These are phyloP conservation scores for Lantana camara DNA, from an alignment of 257 asterid species.

Conservation along the genomic window DNA sequence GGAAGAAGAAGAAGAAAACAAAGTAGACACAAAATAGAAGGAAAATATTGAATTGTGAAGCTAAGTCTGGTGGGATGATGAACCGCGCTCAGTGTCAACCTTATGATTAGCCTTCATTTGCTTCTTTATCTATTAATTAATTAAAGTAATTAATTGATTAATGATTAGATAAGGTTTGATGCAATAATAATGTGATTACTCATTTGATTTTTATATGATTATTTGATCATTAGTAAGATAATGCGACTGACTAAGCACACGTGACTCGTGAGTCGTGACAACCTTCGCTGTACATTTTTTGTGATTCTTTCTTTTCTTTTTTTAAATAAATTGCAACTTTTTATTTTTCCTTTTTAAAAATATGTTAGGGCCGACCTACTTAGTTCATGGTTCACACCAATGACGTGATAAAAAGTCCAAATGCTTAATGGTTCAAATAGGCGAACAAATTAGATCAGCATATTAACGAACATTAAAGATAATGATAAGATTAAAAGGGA, in stretches of 20 bases:
- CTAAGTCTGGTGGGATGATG: conserved; percentile 27
- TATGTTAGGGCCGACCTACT: too few species aligned
- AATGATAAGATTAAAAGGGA: too few species aligned
- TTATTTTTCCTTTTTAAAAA: neutral
- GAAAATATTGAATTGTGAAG: neutral
- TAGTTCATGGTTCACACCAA: too few species aligned
- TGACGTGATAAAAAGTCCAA: too few species aligned
- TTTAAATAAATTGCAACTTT: neutral
- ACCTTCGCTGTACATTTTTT: conserved; percentile 10
- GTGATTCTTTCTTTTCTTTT: neutral
- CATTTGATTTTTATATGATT: conserved; percentile 11
- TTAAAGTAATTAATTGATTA: conserved; percentile 2
- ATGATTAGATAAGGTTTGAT: neutral
- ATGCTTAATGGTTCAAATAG: too few species aligned
- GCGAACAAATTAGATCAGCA: too few species aligned
- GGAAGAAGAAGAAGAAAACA: too few species aligned
- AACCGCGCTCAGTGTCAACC: conserved; percentile 4
- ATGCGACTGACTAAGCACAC: conserved; percentile 29
- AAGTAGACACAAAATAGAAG: too few species aligned
- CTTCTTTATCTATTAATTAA: neutral
- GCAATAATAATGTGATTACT: neutral
- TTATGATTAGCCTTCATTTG: conserved; percentile 32
- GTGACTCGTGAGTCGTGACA: conserved; percentile 6
- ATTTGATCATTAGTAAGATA: conserved; percentile 16
- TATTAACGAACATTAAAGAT: too few species aligned